phyloP scores from a whole-genome alignment of 2,329 filamentous ascomycete genomes.

The Alternaria sp. region DNA sequence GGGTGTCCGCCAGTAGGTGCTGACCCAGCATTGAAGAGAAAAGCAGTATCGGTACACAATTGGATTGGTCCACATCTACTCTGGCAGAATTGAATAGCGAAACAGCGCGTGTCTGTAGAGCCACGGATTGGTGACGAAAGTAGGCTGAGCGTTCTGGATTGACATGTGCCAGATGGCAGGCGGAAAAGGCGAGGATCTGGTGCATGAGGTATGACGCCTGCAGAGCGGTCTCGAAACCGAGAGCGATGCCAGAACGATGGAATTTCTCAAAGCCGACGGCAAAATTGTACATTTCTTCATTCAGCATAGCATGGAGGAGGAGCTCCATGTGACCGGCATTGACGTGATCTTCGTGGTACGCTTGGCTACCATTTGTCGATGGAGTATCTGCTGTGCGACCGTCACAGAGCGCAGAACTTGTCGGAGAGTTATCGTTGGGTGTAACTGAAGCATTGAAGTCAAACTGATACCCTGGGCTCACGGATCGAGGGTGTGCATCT shows the following conservation, averaged over 20 bases:
- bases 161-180: slow-evolving; percentile 43
- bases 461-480: background rate
- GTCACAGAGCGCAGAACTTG: background rate
- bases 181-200: slow-evolving; percentile 47
- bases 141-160: slow-evolving; percentile 26
- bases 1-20: slow-evolving; percentile 45
- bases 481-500: background rate
- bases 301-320: slow-evolving; percentile 37
- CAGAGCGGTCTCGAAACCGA: slow-evolving; percentile 30
- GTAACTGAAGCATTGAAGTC: background rate
- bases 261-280: slow-evolving; percentile 20
- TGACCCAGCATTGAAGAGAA: slow-evolving; percentile 46
- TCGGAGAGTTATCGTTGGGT: background rate
- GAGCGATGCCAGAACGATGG: slow-evolving; percentile 14
- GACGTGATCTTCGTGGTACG: slow-evolving; percentile 19
- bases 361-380: background rate
- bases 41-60: slow-evolving; percentile 43
- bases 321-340: slow-evolving; percentile 48
- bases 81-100: slow-evolving; percentile 27
- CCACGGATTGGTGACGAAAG: slow-evolving; percentile 24
- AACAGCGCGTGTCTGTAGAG: slow-evolving; percentile 45
- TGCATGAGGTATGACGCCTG: slow-evolving; percentile 47
- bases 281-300: slow-evolving; percentile 33
- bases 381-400: background rate
- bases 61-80: slow-evolving; percentile 28